phyloP scores from a whole-genome alignment of 768 basidiomycete genomes.

The Dioszegia aurantiaca region DNA sequence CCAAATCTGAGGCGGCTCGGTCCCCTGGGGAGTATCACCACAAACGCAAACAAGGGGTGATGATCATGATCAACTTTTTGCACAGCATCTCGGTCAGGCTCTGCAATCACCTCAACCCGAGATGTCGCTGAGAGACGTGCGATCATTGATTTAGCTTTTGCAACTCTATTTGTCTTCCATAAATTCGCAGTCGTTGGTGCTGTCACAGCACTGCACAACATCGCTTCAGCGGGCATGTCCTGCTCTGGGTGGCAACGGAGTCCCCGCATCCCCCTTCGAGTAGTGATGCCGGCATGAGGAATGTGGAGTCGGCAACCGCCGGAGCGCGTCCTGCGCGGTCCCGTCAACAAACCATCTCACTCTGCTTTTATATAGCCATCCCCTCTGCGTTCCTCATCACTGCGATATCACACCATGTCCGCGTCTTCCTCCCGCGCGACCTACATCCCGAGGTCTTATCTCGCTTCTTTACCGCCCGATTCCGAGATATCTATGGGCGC shows the following conservation, averaged over 20 bases:
- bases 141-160: too few species aligned
- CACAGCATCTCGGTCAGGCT: not conserved
- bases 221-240: too few species aligned
- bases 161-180: too few species aligned
- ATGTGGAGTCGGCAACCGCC: too few species aligned
- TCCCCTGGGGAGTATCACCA: not conserved
- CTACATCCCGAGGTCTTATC: conserved; percentile 3
- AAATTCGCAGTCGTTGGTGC: too few species aligned
- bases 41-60: not conserved
- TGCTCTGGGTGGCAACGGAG: too few species aligned
- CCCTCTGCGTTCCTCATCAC: not conserved
- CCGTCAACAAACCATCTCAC: not conserved
- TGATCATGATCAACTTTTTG: conserved; percentile 4
- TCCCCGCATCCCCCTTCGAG: too few species aligned
- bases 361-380: not conserved
- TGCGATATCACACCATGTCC: not conserved
- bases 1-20: not conserved
- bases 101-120: too few species aligned
- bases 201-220: too few species aligned
- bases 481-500: conserved; percentile 40
- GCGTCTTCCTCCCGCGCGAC: conserved; percentile 6
- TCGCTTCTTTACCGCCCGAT: conserved; percentile 29
- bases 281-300: too few species aligned
- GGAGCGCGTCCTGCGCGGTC: too few species aligned
- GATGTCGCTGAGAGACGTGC: too few species aligned